Evolutionary conservation across 176 grass and related monocot genomes (phyloP).

Genomic region (Carex scoparia): DNA sequence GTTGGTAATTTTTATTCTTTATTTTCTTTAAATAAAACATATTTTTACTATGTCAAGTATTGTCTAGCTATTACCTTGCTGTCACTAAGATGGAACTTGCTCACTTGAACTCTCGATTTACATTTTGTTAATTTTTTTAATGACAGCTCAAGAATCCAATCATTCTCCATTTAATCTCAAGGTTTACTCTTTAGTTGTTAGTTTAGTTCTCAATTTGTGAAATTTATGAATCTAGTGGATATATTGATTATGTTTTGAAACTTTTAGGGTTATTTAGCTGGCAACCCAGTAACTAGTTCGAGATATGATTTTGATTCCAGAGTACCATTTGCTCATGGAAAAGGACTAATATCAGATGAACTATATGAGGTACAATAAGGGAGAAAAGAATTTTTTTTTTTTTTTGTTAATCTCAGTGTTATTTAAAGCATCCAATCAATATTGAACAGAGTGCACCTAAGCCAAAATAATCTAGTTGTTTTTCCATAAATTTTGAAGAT

Average conservation of each 20-base stretch:
- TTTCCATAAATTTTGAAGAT: neutral
- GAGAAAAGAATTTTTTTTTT: neutral
- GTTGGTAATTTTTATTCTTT: conserved; percentile 26
- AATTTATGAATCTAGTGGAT: neutral
- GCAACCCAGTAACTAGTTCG: conserved; percentile 39
- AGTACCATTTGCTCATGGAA: conserved; percentile 72
- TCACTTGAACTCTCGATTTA: neutral
- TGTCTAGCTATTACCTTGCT: neutral
- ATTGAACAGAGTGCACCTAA: neutral
- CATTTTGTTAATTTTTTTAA: neutral
- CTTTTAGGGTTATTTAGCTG: conserved; percentile 51
- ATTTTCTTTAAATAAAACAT: neutral
- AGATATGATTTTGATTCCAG: conserved; percentile 40
- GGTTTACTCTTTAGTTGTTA: conserved; percentile 1
- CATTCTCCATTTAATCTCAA: conserved; percentile 38
- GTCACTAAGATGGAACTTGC: neutral
- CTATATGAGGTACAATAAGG: conserved; percentile 40
- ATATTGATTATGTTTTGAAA: conserved; percentile 16
- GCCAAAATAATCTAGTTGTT: neutral
- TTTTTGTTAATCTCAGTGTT: neutral
- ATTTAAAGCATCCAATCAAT: neutral
- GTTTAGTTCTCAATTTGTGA: neutral
- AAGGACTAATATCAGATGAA: conserved; percentile 83
- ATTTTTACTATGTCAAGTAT: neutral
- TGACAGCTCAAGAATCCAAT: conserved; percentile 25